Evolutionary conservation across 345 rosid genomes (phyloP).

Genomic region (Bruguiera parviflora): DNA sequence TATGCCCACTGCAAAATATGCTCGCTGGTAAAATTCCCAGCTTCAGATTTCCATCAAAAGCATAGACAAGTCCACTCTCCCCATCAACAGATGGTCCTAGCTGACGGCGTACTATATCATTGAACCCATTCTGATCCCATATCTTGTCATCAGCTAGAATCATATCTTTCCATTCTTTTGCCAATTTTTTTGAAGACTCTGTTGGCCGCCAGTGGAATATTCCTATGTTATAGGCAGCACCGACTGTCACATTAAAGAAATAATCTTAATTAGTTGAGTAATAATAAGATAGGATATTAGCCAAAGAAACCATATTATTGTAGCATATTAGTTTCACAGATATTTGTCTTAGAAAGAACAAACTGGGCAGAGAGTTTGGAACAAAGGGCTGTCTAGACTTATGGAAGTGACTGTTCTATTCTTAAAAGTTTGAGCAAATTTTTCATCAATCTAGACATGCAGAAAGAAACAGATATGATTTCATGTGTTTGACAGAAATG

Average conservation of each 20-base stretch:
- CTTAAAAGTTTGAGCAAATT: neutral
- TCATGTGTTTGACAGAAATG: neutral
- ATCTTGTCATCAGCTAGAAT: constrained; percentile 86
- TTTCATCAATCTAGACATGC: too few species aligned
- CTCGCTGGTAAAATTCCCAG: constrained; percentile 92
- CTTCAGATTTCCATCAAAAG: constrained; percentile 92
- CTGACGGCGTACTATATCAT: constrained; percentile 73
- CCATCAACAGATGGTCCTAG: constrained; percentile 85
- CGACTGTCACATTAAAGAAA: constrained; percentile 44
- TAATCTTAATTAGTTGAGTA: constrained; percentile 1
- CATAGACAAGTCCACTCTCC: constrained; percentile 73
- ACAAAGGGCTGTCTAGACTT: neutral
- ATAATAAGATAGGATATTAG: neutral
- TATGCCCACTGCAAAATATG: constrained; percentile 96
- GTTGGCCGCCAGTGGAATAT: constrained; percentile 98
- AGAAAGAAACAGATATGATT: neutral
- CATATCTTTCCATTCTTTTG: constrained; percentile 88
- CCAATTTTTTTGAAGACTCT: constrained; percentile 71
- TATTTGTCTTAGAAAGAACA: neutral
- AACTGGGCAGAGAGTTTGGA: neutral
- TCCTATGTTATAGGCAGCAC: constrained; percentile 91
- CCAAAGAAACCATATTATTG: neutral
- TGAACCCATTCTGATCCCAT: constrained; percentile 99
- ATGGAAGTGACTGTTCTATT: neutral
- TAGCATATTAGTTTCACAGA: too few species aligned